Evolutionary conservation across 139 green algal species (phyloP), one percentile per base, ranked within the genome.

Genomic region (Closterium sp.): DNA sequence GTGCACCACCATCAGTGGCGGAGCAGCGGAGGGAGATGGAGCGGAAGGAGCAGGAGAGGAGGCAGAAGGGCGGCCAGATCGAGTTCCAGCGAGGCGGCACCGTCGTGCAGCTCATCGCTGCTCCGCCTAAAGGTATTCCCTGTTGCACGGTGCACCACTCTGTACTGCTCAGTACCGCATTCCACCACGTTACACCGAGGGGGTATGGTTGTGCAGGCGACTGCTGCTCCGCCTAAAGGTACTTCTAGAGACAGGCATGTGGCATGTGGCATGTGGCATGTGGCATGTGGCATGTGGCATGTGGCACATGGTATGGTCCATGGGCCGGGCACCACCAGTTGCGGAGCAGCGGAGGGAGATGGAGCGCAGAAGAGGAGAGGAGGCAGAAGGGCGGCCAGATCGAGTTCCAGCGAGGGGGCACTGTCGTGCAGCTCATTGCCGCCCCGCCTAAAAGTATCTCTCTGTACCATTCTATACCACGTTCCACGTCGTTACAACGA

Each of bases 21-120:
- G 36, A 91, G 34, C 89, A 91, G 89, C 19, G 89, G 89, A 38
- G 34, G 30, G 35, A 88, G 89, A 43, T 36, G 84, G 89, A 91
- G 36, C 84, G 89, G 1, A 33, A 69, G 36, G 89, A 91, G 66
- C 36, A 89, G 89, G 89, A 91, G 30, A 86, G 89, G 34, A 91
- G 89, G 66, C 89, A 88, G 89, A 36, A 43, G 66, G 43, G 43
- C 43, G 38, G 33, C 19, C 89, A 91, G 84, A 91, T 91, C 34
- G 36, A 91, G 28, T 91, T 91, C 76, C 64, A 89, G 4, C 89
- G 36, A 33, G 89, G 89, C 7, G 89, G 89, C 0, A 69, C 43
- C 9, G 43, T 69, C 1, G 43, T 69, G 8, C 43, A 69, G 3
- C 43, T 69, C 43, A 69, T 69, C 3, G 43, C 43, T 28, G 43